Evolutionary conservation across 169 alveolate genomes (phyloP).

Genomic region (Eimeria sp.): DNA sequence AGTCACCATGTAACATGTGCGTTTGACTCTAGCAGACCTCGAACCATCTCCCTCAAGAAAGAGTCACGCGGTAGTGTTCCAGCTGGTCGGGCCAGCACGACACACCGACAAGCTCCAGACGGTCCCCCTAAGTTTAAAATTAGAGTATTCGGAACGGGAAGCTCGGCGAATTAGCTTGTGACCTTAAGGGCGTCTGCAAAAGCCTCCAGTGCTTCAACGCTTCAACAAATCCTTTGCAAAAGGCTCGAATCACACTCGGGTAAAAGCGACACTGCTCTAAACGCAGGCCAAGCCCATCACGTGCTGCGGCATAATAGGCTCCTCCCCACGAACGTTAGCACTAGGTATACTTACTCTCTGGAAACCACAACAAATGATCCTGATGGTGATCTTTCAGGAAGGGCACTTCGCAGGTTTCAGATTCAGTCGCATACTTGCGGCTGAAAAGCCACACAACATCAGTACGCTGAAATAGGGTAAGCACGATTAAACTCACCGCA

Average conservation of each 20-base stretch:
- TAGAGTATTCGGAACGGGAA: no score
- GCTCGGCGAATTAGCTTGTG: no score
- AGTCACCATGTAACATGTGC: neutral
- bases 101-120: neutral
- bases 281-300: neutral
- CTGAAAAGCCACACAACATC: neutral
- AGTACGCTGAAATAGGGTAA: neutral
- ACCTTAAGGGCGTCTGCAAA: neutral
- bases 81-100: neutral
- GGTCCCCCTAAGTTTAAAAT: no score
- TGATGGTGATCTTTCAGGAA: neutral
- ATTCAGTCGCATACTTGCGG: neutral
- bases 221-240: neutral
- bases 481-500: neutral
- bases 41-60: neutral
- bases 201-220: neutral
- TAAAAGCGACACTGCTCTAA: neutral
- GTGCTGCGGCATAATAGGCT: neutral
- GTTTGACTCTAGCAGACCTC: neutral
- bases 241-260: neutral
- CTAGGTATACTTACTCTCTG: neutral
- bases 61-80: neutral
- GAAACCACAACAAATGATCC: no score
- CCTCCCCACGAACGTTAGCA: neutral
- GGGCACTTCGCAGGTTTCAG: neutral